Conservation (phyloP, 1,284 basidiomycete genomes). For the Takashimella tepidaria region DNA sequence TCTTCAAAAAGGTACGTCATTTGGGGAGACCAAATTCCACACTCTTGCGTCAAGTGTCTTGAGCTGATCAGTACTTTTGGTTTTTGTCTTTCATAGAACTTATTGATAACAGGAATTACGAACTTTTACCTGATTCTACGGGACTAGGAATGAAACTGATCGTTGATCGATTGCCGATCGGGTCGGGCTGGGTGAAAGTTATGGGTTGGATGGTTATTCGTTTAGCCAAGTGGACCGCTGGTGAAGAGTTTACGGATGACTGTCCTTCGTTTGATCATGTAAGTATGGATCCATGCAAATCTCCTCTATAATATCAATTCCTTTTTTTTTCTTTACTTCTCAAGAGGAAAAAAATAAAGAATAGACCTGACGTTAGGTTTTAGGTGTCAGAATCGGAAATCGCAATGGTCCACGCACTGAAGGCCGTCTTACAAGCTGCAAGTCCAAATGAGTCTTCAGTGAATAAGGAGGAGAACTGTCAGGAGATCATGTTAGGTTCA, state of each 20-base stretch:
- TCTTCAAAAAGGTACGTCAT: neutral
- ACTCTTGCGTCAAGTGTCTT: neutral
- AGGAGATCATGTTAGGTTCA: neutral
- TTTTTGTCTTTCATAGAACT: too few relatives aligned
- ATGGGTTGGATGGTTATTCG: neutral
- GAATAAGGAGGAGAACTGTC: too few relatives aligned
- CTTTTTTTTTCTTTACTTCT: too few relatives aligned
- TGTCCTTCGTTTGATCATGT: neutral
- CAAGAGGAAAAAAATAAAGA: too few relatives aligned
- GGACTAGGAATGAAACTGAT: neutral
- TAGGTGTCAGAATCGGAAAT: neutral
- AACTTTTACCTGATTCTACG: slow-evolving; percentile 4
- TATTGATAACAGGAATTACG: slow-evolving; percentile 15
- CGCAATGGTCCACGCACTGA: neutral
- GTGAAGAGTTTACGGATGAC: neutral
- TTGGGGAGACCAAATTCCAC: too few relatives aligned
- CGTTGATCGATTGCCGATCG: neutral
- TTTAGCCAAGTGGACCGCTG: neutral
- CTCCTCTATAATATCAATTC: too few relatives aligned
- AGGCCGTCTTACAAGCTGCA: neutral
- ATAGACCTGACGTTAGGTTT: neutral
- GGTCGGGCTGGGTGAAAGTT: neutral
- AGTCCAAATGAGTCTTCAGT: neutral
- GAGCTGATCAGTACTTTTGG: neutral
- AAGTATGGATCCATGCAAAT: too few relatives aligned